Evolutionary conservation across 345 rosid genomes (phyloP).

Genomic region (Rubroshorea leprosula): DNA sequence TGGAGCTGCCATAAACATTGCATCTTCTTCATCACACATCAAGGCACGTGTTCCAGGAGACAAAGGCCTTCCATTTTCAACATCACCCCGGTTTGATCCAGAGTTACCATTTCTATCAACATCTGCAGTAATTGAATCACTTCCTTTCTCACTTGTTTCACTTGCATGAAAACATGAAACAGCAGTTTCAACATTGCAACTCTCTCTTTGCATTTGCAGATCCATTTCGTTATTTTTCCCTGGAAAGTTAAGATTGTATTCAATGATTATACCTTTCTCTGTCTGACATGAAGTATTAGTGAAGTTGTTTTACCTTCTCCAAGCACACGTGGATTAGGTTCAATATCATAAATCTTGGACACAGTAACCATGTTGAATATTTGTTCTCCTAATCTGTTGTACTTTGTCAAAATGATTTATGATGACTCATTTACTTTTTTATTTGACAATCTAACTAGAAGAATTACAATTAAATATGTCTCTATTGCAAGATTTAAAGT

Average conservation of each 20-base stretch:
- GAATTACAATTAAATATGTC: too few species aligned
- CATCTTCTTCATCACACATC: slow-evolving; percentile 62
- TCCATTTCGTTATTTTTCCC: slow-evolving; percentile 20
- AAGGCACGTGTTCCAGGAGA: slow-evolving; percentile 55
- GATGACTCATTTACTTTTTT: too few species aligned
- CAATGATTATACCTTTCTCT: background rate
- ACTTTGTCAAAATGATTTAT: too few species aligned
- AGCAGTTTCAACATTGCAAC: slow-evolving; percentile 11
- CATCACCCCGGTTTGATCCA: slow-evolving; percentile 16
- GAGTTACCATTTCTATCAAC: slow-evolving; percentile 23
- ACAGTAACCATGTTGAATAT: too few species aligned
- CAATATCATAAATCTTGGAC: too few species aligned
- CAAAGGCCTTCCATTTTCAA: slow-evolving; percentile 28
- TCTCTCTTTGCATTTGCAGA: slow-evolving; percentile 13
- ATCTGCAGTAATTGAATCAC: slow-evolving; percentile 18
- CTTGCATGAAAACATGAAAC: slow-evolving; percentile 22
- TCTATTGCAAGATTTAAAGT: too few species aligned
- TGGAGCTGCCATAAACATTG: slow-evolving; percentile 18
- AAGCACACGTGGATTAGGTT: background rate
- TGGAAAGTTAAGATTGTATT: slow-evolving; percentile 19
- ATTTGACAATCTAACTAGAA: too few species aligned
- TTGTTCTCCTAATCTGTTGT: too few species aligned
- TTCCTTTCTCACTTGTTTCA: slow-evolving; percentile 22
- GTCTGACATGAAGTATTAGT: background rate
- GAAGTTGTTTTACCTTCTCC: background rate